Evolutionary conservation across 345 rosid species (phyloP), one percentile per base, ranked within the genome.

Genomic region (Dipteronia sinensis): DNA sequence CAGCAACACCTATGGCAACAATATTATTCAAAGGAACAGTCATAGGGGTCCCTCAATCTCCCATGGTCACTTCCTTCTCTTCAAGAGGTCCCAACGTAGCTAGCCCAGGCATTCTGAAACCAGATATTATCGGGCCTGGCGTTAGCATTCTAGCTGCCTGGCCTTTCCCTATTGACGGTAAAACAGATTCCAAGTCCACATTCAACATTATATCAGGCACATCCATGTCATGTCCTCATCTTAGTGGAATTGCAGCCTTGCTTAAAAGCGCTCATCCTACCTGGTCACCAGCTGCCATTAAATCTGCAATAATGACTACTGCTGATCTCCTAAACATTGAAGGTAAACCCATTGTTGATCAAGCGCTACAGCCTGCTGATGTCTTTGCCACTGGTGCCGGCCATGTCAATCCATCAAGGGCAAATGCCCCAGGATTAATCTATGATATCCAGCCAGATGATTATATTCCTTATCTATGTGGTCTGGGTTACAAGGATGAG

Each of bases 371-470:
- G 51, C 88, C 83, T 19, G 88, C 93, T 16, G 85, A 89, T 70
- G 42, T 88, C 23, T 89, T 89, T n/a, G 88, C 87, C 62, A 81
- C 59, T 19, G 98, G 98, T 29, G 86, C 91, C 19, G 95, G 93
- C 10, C 88, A 90, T 19, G 88, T 90, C 16, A 86, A 88, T 75
- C 89, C 95, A 15, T 82, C 88, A 6, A 80, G 76, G 31, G 95
- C 95, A 12, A 76, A 80, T 53, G 82, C 86, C 34, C 93, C 93
- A 0, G 94, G 95, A 56, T 82, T 94, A 7, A 65, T 94, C 5
- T 89, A 91, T 71, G 94, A 92, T 63, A 83, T 90, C 58, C 72
- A 77, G 11, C 81, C 86, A 0, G 47, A 81, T 19, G 89, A 88
- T 53, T 89, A 91, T 31, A 66, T 87, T 12, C 88, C 80, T 9